These are phyloP conservation scores for Quercus ilex DNA, from an alignment of 306 rosid species.

Conservation along the genomic window DNA sequence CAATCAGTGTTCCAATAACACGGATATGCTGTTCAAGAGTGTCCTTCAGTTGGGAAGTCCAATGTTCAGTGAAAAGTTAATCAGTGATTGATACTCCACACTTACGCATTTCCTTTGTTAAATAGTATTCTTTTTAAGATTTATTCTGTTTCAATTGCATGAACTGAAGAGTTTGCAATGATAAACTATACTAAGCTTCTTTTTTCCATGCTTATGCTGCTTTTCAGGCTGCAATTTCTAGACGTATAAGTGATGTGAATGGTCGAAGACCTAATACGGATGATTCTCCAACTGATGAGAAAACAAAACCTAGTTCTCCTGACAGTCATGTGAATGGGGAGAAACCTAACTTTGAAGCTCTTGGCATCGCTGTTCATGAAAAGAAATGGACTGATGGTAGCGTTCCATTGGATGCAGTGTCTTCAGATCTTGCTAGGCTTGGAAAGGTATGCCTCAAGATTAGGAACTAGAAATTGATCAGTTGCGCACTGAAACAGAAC, in stretches of 20 bases:
- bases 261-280: constrained; percentile 40
- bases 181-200: not conserved
- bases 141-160: not conserved
- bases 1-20: not conserved
- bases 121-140: not conserved
- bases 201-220: not conserved
- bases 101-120: not conserved
- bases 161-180: not conserved
- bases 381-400: constrained; percentile 96
- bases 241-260: constrained; percentile 78
- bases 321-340: constrained; percentile 23
- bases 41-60: not conserved
- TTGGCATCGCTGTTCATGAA: constrained; percentile 70
- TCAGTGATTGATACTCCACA: not conserved
- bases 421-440: constrained; percentile 63
- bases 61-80: not conserved
- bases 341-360: constrained; percentile 38
- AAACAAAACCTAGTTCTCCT: constrained; percentile 31
- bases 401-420: constrained; percentile 57
- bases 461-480: not conserved
- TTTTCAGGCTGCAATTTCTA: constrained; percentile 78
- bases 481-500: not conserved
- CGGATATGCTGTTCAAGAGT: not conserved
- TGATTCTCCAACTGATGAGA: constrained; percentile 46
- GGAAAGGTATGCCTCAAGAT: constrained; percentile 53